Percentiles rank a stretch among this genome's conserved stretches.
Conservation (phyloP, 1,139 yeast genomes). For the Blastobotrys serpentis region DNA sequence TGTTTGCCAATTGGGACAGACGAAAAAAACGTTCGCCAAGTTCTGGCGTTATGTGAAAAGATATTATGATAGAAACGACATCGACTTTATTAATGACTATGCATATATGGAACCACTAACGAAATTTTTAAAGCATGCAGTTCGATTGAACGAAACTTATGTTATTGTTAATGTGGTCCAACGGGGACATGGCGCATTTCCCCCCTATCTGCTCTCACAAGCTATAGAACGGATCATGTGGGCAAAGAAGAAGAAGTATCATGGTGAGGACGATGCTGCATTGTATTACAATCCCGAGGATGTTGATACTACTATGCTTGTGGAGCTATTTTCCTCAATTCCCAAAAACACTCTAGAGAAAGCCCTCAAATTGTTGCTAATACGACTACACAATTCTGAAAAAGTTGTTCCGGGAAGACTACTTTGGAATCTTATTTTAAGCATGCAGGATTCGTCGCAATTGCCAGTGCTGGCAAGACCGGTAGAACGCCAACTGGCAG, state of each 20-base stretch:
- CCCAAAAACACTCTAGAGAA: slow-evolving; percentile 11
- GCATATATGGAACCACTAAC: slow-evolving; percentile 10
- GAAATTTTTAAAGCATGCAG: slow-evolving; percentile 10
- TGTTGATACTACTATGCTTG: slow-evolving; percentile 21
- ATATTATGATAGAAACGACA: slow-evolving; percentile 9
- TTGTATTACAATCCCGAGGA: slow-evolving; percentile 16
- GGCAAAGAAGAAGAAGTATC: slow-evolving; percentile 21
- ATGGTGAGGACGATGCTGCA: slow-evolving; percentile 6
- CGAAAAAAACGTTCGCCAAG: slow-evolving; percentile 2
- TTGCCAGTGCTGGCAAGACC: background rate
- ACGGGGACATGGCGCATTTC: slow-evolving; percentile 14
- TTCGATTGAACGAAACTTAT: slow-evolving; percentile 11
- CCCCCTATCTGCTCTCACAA: slow-evolving; percentile 17
- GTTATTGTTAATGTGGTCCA: slow-evolving; percentile 12
- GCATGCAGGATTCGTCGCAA: slow-evolving; percentile 16
- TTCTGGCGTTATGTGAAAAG: slow-evolving; percentile 4
- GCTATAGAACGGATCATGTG: slow-evolving; percentile 27
- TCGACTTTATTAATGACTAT: slow-evolving; percentile 3
- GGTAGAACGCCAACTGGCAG: slow-evolving; percentile 14
- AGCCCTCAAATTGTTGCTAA: slow-evolving; percentile 9
- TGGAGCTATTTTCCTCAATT: slow-evolving; percentile 15
- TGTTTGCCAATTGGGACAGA: slow-evolving; percentile 1
- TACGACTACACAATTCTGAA: background rate
- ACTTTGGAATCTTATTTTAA: slow-evolving; percentile 29
- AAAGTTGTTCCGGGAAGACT: slow-evolving; percentile 16